Evolutionary conservation across 2,329 filamentous ascomycete species (phyloP).

Genomic region (Leptographium lundbergii): DNA sequence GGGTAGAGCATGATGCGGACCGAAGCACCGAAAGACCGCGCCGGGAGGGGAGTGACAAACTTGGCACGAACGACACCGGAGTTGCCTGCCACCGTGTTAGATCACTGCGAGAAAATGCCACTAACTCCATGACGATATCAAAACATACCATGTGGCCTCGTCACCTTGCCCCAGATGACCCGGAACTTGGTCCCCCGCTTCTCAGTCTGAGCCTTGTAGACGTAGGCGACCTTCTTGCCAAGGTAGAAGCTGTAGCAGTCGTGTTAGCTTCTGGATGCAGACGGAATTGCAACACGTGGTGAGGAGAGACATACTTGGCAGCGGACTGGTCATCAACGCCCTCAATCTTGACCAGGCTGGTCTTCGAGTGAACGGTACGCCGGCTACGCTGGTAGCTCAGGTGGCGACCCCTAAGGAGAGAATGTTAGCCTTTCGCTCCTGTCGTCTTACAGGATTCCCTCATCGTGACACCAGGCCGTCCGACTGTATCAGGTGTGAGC

Average conservation of each 20-base stretch:
- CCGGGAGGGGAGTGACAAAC: constrained; percentile 91
- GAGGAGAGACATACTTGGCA: constrained; percentile 56
- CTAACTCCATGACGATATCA: not conserved
- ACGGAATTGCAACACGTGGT: not conserved
- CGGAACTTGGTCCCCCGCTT: constrained; percentile 96
- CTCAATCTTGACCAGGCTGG: constrained; percentile 96
- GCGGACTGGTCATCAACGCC: constrained; percentile 84
- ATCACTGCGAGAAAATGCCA: not conserved
- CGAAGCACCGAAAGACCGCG: constrained; percentile 91
- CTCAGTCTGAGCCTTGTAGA: constrained; percentile 93
- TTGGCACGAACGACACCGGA: constrained; percentile 95
- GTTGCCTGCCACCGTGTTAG: constrained; percentile 52
- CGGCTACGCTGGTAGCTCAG: constrained; percentile 95
- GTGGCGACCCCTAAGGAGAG: constrained; percentile 71
- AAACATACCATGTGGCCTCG: constrained; percentile 13
- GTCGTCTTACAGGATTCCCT: not conserved
- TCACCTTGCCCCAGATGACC: constrained; percentile 33
- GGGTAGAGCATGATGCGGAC: constrained; percentile 97
- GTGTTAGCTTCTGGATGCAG: not conserved
- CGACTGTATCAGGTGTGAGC: constrained; percentile 3
- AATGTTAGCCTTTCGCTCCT: constrained; percentile 12
- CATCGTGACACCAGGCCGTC: not conserved
- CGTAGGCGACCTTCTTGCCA: constrained; percentile 97
- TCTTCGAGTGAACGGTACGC: constrained; percentile 81
- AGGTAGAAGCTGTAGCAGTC: constrained; percentile 63